Base-by-base conservation (phyloP, 1,284 basidiomycete species). In the Pyrrhoderma noxium region DNA sequence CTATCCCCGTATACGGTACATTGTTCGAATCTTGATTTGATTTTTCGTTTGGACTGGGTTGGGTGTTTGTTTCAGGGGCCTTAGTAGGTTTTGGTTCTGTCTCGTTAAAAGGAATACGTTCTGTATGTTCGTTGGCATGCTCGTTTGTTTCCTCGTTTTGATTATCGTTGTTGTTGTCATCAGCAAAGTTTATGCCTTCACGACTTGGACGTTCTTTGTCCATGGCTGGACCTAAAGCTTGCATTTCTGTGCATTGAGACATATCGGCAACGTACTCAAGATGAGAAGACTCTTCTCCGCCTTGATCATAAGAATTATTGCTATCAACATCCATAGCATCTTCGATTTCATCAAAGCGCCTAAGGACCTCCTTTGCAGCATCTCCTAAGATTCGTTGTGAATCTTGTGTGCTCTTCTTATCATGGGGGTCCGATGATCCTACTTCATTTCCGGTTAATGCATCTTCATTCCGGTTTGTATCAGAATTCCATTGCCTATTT, bases 211-310 rank as follows among this genome's bases (percentile, higher is more conserved):
- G 80, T 63, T 93, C 82, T 58, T 94, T 90, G 43, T 89, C 82
- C 9, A 79, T 80, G 0, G 93, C 88, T 1, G 89, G 82, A 3
- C 93, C 95, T 9, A 98, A 77, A 0, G 93, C 93, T 65, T 98
- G 93, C 77, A 89, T 85, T 47, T 89, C 82, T 44, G 85, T 74
- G 52, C 83, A 82, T 11, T 71, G 71, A 56, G 89, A 83, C 27
- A 82, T 79, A 7, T 88, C 81, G 18, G 77, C 79, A n/a, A 90
- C 71, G 65, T 96, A 94, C 64, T 97, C 91, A 18, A 96, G 73
- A 60, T 85, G 82, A 1, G 76, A 70, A 2, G 75, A 67, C 5
- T 8, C 8, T 16, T 40, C 38, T 7, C 38, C 38, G 8, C 38
- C 38, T 31, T 31, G 27, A 31, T 31, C 27, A 5, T 31, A 11